Base-by-base conservation (phyloP, 345 rosid genomes). In the Alliaria petiolata region DNA sequence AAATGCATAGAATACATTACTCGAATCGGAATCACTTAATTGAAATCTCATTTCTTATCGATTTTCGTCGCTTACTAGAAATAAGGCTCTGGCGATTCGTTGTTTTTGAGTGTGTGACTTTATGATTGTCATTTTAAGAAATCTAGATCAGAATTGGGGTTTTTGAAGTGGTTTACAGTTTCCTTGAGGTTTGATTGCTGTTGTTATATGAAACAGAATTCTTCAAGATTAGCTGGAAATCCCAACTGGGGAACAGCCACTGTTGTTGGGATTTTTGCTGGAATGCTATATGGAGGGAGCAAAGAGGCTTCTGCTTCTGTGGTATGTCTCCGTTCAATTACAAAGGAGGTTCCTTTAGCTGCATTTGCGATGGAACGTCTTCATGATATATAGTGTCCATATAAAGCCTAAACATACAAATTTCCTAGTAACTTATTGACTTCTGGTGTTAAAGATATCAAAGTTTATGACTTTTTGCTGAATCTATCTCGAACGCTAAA, bases 251-350 rank as follows among this genome's bases (percentile, higher is more conserved):
- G 96, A 62, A 77, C 96, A 10, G 90, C 97, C 1, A 88, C 97
- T 4, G 87, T 91, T 25, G 61, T 95, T 62, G 97, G 96, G 54
- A 81, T 95, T 30, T 91, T 89, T 75, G 95, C 95, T 8, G 99
- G 99, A 72, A 74, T 91, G 90, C 35, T 95, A 8, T 91, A 89
- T 77, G 99, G 96, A 59, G 99, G 97, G 15, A 86, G 95, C 88
- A 89, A 88, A 83, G 99, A 95, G 74, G 99, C 96, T 57, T 66
- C 93, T 75, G 97, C 96, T 65, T 89, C 97, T 35, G 90, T 84
- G 78, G 96, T 95, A 84, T 77, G 95, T 74, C n/a, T n/a, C 7
- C 22, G 14, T 54, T 47, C 39, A 25, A 36, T 44, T 36, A 22
- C 39, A 16, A 44, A 44, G 22, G 58, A 51, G 35, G 10, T 53